These are phyloP conservation scores for Cystobasidium slooffiae DNA, from an alignment of 1,284 basidiomycete genomes.

Conservation along the genomic window DNA sequence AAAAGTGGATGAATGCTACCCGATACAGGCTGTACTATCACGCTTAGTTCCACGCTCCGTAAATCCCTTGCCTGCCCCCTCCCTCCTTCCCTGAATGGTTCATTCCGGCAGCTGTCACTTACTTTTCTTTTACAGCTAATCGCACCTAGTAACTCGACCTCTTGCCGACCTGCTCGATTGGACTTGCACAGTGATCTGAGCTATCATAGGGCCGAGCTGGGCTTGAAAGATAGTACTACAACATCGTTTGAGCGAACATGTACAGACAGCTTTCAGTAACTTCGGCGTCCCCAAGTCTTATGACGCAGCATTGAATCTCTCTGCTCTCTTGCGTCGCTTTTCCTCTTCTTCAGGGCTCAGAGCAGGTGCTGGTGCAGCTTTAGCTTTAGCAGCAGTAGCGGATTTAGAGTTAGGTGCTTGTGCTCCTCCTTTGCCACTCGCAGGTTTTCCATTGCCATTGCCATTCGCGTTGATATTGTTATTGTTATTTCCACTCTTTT, in stretches of 20 bases:
- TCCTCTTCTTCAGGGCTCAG: constrained; percentile 56
- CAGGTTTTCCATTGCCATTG: constrained; percentile 9
- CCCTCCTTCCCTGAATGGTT: too few relatives aligned
- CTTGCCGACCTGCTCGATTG: too few relatives aligned
- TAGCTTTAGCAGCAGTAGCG: constrained; percentile 6
- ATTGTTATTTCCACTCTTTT: background rate
- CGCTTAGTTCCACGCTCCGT: too few relatives aligned
- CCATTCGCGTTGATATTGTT: background rate
- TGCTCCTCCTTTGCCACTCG: constrained; percentile 1
- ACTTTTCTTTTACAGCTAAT: too few relatives aligned
- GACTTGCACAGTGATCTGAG: too few relatives aligned
- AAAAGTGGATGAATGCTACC: too few relatives aligned
- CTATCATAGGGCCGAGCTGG: too few relatives aligned
- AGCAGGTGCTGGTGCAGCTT: constrained; percentile 5
- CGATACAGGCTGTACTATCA: too few relatives aligned
- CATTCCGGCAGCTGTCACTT: too few relatives aligned
- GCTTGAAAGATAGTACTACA: too few relatives aligned
- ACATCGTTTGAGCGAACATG: background rate
- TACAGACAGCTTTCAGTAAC: background rate
- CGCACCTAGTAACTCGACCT: too few relatives aligned
- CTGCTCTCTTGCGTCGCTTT: constrained; percentile 60
- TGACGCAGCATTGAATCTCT: constrained; percentile 54
- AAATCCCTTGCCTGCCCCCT: too few relatives aligned
- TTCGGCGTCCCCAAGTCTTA: background rate
- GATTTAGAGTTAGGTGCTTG: background rate